Evolutionary conservation across 352 stramenopile species (phyloP), one percentile per base, ranked within the genome.

Genomic region (Phytopythium delawarense): DNA sequence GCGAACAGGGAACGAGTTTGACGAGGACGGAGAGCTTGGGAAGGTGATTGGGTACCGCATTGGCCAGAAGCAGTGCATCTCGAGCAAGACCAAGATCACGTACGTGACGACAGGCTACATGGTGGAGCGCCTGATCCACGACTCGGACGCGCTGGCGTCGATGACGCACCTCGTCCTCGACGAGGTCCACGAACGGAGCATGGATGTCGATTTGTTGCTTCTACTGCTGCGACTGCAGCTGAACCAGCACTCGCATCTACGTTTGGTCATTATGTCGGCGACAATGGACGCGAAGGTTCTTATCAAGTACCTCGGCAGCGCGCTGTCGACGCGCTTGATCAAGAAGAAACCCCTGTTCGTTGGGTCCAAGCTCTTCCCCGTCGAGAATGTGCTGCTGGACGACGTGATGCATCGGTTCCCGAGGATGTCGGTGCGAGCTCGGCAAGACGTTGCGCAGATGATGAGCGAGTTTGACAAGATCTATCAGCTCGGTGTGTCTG

Each of bases 71-170:
- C 87, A 98, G 56, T 75, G 84, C 32, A 86, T 97, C 44, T 92
- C 92, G 42, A 86, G 93, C 46, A 79, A 77, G 13, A 98, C 96
- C 2, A 87, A 91, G 57, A 97, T 98, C 57, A 98, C 88, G 66
- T 99, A 99, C 61, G 93, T 98, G 1, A 99, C 97, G 35, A 98
- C 96, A 18, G 97, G 96, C 3, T 99, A 99, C 64, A 93, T 99
- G 67, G 88, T 98, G 8, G 80, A 97, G 57, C 76, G 98, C 0
- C 75, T 99, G 23, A 98, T 98, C 44, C 94, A 98, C 68, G 81
- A 98, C 66, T 78, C 87, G 12, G 78, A 96, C 9, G 76, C 79
- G 20, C 90, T 99, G 48, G 53, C 84, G 46, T 77, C 73, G 18
- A 87, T 97, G 57, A 98, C 96, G 40, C 96, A 99, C 70, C 74